These are phyloP conservation scores for Beauveria varroae DNA, from an alignment of 2,329 filamentous ascomycete species.

Conservation along the genomic window DNA sequence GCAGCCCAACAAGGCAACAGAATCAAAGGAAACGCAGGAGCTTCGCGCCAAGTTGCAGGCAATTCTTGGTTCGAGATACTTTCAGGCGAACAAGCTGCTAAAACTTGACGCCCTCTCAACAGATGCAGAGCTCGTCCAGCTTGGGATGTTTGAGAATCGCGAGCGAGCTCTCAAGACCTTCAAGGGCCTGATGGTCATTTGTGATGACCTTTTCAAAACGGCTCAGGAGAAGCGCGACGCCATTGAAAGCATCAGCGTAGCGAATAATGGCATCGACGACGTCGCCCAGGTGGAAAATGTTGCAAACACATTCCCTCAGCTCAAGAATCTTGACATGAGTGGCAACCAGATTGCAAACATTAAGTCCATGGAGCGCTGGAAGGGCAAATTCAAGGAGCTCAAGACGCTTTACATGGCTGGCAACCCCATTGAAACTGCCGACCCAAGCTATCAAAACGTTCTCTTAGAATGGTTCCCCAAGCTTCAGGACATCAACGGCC, in stretches of 20 bases:
- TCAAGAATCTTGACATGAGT: constrained; percentile 84
- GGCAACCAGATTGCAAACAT: constrained; percentile 69
- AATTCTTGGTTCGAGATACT: constrained; percentile 70
- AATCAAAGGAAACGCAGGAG: constrained; percentile 48
- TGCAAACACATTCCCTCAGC: constrained; percentile 70
- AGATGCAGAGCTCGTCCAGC: constrained; percentile 62
- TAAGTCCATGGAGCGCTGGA: constrained; percentile 66
- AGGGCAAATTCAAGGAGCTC: constrained; percentile 65
- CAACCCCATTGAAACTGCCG: constrained; percentile 62
- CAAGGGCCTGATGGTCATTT: constrained; percentile 82
- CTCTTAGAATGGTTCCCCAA: constrained; percentile 77
- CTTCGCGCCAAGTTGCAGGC: constrained; percentile 61
- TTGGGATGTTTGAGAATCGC: constrained; percentile 67
- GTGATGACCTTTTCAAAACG: constrained; percentile 68
- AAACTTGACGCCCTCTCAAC: constrained; percentile 71
- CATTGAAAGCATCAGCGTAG: constrained; percentile 74
- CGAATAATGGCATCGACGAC: constrained; percentile 69
- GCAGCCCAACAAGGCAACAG: constrained; percentile 29
- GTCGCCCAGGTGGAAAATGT: constrained; percentile 67
- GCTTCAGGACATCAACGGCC: constrained; percentile 67
- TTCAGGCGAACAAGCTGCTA: constrained; percentile 63
- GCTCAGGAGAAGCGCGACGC: constrained; percentile 65
- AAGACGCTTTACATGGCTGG: constrained; percentile 73
- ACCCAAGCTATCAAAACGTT: constrained; percentile 56
- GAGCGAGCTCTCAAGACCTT: constrained; percentile 80